Base-by-base conservation (phyloP, 1,139 yeast species). In the Kazachstania sp. region DNA sequence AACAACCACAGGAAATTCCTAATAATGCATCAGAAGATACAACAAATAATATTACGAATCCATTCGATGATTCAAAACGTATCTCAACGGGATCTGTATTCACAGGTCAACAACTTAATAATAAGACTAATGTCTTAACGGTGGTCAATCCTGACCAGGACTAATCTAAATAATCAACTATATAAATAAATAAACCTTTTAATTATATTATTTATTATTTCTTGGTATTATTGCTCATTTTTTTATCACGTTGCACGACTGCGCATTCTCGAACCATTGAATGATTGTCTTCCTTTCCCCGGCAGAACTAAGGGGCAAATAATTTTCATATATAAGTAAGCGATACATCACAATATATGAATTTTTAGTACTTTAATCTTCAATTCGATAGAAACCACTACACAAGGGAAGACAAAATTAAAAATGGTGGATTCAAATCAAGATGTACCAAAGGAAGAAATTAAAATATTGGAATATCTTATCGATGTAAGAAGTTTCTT, bases 401-500 rank as follows among this genome's bases (percentile, higher is more conserved):
- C n/a, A n/a, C 28, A 15, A 37, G 23, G 13, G 16, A 28, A 16
- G 4, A 38, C 13, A 32, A 15, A 15, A 23, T 23, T 23, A 23
- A 23, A 23, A 2, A 16, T 12, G 26, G 18, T 11, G 18, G 26
- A 36, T 16, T 20, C 57, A 41, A 57, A 60, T 15, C 61, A 66
- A 49, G 59, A 54, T 11, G 67, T 77, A 12, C 86, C 85, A 13
- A 55, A 63, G 9, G 72, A 71, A 52, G 92, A 84, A 61, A 72
- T 72, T 54, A 65, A 65, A 7, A 68, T 80, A 48, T 71, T 75
- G 55, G 74, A 72, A 34, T 68, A 74, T 44, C 69, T 84, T 42
- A 59, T 69, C 2, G 66, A 61, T 16, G 74, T 79, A 41, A 74
- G 86, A 59, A 67, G 71, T 46, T 64, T 68, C 13, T 65, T 84